Base-by-base conservation (phyloP, 2,329 filamentous ascomycete species). In the Sclerotinia trifoliorum region DNA sequence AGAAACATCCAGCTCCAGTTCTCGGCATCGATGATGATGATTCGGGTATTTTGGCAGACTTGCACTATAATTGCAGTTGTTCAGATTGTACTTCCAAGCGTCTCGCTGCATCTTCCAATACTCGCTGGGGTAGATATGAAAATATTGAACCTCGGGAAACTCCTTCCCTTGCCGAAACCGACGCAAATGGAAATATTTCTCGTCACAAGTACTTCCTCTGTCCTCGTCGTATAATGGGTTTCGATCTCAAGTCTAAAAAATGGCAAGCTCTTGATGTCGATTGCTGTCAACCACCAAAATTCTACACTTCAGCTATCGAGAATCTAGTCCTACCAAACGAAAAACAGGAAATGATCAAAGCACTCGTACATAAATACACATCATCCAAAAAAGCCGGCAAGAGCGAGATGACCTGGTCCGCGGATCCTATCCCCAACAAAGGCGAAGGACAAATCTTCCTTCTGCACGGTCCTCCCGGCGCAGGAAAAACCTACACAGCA, bases 391-490 rank as follows among this genome's bases (percentile, higher is more conserved):
- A 55, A 48, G 48, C 44, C 15, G 62, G 58, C 11, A 65, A 46
- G 21, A 63, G 56, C n/a, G 69, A 26, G 24, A 48, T n/a, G 11
- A 68, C 70, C 6, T 74, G 70, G 70, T 63, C 62, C 15, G 70
- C 72, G 0, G 73, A 74, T 49, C 66, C 69, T 3, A 71, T 74
- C 49, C 62, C 69, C 19, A 68, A 69, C 17, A 74, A 74, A 67
- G 72, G 72, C 10, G 71, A 74, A 52, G 73, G 73, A 4, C 71
- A 70, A 52, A 72, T 74, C 10, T 71, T 74, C 62, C 54, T 74
- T 0, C 60, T 74, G 5, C 72, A 74, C 24, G 73, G 66, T 21
- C 65, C 72, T 29, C 72, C 73, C 29, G 73, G 73, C 8, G 70
- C 68, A 1, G 73, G 73, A 8, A 75, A 75, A 55, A 75, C 73